phyloP scores from a whole-genome alignment of 148 eudicot species.

The Chenopodium formosanum region DNA sequence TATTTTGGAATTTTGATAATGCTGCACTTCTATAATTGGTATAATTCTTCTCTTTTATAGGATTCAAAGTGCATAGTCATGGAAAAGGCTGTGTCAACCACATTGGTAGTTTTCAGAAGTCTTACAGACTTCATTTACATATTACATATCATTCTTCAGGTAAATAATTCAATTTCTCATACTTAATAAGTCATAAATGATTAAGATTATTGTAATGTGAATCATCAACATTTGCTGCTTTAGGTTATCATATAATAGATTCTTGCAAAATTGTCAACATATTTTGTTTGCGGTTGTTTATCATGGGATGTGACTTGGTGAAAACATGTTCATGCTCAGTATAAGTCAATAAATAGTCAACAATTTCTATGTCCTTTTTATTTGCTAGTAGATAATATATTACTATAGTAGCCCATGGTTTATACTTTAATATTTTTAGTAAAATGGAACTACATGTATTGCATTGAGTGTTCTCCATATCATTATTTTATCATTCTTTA shows the following conservation, averaged over 20 bases:
- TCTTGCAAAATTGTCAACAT: neutral
- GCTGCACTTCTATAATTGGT: neutral
- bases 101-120: conserved; percentile 60
- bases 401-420: neutral
- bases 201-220: neutral
- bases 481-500: neutral
- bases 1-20: neutral
- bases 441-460: neutral
- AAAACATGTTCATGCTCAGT: neutral
- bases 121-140: conserved; percentile 59
- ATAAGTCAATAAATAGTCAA: neutral
- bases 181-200: neutral
- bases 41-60: conserved; percentile 32
- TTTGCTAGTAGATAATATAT: neutral
- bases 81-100: conserved; percentile 44
- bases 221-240: neutral
- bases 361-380: neutral
- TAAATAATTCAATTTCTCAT: conserved; percentile 20
- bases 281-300: neutral
- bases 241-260: neutral
- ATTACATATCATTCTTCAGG: conserved; percentile 77
- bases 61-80: conserved; percentile 57
- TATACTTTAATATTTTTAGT: neutral
- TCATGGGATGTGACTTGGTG: neutral
- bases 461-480: neutral